A percentile compares a stretch with the other conserved stretches of the same genome.
phyloP scores from a whole-genome alignment of 768 basidiomycete species.

The Coprinopsis strossmayeri region DNA sequence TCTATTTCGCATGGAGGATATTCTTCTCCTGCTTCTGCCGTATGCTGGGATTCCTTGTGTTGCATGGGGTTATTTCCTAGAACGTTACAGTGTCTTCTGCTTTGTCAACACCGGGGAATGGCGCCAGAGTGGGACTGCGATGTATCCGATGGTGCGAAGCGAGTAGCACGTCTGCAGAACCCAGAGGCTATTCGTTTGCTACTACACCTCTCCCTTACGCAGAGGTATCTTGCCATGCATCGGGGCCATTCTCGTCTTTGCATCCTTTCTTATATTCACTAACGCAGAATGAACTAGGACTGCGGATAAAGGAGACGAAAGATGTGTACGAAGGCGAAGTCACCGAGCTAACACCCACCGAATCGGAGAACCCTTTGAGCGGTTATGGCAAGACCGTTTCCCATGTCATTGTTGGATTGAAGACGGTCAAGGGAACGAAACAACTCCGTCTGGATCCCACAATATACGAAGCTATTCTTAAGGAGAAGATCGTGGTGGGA shows the following conservation, averaged over 20 bases:
- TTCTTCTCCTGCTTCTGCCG: too few species aligned
- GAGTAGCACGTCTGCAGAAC: too few species aligned
- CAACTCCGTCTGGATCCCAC: slow-evolving; percentile 90
- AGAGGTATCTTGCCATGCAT: too few species aligned
- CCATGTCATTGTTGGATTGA: slow-evolving; percentile 94
- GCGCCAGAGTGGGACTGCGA: too few species aligned
- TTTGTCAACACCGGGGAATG: too few species aligned
- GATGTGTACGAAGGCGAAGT: slow-evolving; percentile 99
- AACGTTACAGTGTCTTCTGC: too few species aligned
- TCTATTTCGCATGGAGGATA: too few species aligned
- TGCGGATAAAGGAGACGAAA: slow-evolving; percentile 98
- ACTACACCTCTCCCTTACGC: too few species aligned
- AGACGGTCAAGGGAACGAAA: slow-evolving; percentile 90
- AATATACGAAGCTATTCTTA: slow-evolving; percentile 95
- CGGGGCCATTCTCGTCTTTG: background rate
- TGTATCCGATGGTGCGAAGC: too few species aligned
- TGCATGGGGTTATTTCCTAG: too few species aligned
- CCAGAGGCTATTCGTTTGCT: too few species aligned
- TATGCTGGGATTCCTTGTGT: too few species aligned
- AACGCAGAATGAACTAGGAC: slow-evolving; percentile 40
- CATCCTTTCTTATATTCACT: slow-evolving; percentile 1
- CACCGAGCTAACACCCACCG: slow-evolving; percentile 92
- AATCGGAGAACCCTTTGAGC: slow-evolving; percentile 94
- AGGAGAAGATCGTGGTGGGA: slow-evolving; percentile 94
- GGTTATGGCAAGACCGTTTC: slow-evolving; percentile 98